Conservation (phyloP, 768 basidiomycete species). For the Macrolepiota dolichaula region DNA sequence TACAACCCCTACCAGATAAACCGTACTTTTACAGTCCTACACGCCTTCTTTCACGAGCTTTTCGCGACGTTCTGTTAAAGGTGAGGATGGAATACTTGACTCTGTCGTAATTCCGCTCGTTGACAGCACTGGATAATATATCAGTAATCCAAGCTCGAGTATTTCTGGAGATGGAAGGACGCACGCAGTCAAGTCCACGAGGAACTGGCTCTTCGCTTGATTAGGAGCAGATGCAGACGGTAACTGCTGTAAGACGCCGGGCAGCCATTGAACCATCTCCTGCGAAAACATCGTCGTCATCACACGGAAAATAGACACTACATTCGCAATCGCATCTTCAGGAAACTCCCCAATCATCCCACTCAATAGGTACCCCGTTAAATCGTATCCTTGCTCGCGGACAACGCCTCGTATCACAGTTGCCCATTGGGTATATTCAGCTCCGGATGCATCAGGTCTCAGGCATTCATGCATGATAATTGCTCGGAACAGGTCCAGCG, state of each 20-base stretch:
- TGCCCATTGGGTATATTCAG: constrained; percentile 55
- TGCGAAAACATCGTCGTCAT: constrained; percentile 64
- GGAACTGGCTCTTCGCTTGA: constrained; percentile 66
- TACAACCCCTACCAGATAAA: constrained; percentile 16
- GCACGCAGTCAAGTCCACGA: constrained; percentile 73
- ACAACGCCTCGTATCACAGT: constrained; percentile 58
- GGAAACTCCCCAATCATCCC: constrained; percentile 89
- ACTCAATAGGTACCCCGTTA: constrained; percentile 64
- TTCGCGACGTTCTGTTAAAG: constrained; percentile 72
- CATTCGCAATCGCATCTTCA: constrained; percentile 71
- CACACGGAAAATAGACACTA: constrained; percentile 76
- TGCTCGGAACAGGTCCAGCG: constrained; percentile 75
- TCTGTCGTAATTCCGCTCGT: constrained; percentile 66
- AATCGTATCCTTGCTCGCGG: constrained; percentile 67
- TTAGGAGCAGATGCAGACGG: constrained; percentile 58
- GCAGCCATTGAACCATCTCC: constrained; percentile 71
- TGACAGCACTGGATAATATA: constrained; percentile 50
- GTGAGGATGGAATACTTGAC: constrained; percentile 75
- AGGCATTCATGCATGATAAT: constrained; percentile 78
- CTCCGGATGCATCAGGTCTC: constrained; percentile 24
- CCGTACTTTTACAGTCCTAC: constrained; percentile 30
- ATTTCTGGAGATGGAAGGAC: constrained; percentile 24
- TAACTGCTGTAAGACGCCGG: constrained; percentile 66
- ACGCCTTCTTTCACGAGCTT: constrained; percentile 63
- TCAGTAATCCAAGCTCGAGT: constrained; percentile 13